Evolutionary conservation across 1,284 basidiomycete species (phyloP).

Genomic region (Ceratobasidium sp.): DNA sequence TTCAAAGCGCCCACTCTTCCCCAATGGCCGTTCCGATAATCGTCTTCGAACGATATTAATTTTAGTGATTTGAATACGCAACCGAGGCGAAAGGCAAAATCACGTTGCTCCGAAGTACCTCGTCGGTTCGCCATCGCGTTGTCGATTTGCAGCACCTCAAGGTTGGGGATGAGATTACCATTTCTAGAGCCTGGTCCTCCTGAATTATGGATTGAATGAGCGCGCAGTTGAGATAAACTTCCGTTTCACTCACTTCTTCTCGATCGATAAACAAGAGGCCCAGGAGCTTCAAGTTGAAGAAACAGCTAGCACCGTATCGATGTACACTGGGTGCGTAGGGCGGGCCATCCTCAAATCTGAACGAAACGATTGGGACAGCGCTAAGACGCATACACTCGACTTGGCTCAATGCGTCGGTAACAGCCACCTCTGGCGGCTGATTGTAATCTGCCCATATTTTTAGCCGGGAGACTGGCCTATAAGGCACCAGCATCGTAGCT

Average conservation of each 20-base stretch:
- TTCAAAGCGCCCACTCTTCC: constrained; percentile 8
- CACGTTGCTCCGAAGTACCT: constrained; percentile 20
- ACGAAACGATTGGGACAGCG: constrained; percentile 11
- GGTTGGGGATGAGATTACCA: constrained; percentile 12
- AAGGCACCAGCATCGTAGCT: constrained; percentile 12
- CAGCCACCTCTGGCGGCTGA: constrained; percentile 3
- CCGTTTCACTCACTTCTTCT: neutral
- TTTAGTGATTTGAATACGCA: constrained; percentile 12
- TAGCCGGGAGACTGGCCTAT: constrained; percentile 15
- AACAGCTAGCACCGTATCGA: neutral
- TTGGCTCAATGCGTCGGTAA: neutral
- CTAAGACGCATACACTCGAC: constrained; percentile 29
- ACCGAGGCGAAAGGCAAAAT: constrained; percentile 26
- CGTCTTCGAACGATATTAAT: constrained; percentile 33
- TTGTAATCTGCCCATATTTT: constrained; percentile 22
- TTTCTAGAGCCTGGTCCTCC: constrained; percentile 19
- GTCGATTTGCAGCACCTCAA: constrained; percentile 28
- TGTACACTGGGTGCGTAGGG: constrained; percentile 4
- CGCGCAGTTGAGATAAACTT: neutral
- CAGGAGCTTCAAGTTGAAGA: constrained; percentile 9
- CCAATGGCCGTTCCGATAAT: constrained; percentile 17
- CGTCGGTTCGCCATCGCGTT: constrained; percentile 32
- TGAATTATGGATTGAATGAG: neutral
- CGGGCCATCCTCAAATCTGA: constrained; percentile 27
- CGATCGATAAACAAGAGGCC: constrained; percentile 29